Conservation (phyloP, 2,329 filamentous ascomycete species). For the Talaromyces marneffei region DNA sequence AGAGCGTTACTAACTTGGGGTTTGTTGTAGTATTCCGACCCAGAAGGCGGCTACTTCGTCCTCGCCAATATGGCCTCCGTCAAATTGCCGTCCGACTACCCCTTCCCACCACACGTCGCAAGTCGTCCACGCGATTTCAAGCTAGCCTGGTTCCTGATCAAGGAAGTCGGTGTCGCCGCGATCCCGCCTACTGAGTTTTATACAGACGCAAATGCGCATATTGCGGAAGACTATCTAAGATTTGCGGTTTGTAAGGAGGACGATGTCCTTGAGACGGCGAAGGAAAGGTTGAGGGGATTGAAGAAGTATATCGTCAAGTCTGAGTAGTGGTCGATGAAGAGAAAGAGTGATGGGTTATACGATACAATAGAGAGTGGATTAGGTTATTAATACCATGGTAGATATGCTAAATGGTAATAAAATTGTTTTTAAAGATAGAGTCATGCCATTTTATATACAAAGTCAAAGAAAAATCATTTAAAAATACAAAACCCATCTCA, state of each 20-base stretch:
- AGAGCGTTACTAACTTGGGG: background rate
- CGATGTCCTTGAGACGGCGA: constrained; percentile 71
- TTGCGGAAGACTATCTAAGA: constrained; percentile 87
- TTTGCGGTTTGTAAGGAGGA: constrained; percentile 98
- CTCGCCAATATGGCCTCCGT: constrained; percentile 90
- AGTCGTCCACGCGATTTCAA: constrained; percentile 87
- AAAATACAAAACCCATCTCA: background rate
- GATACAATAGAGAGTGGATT: background rate
- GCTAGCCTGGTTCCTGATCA: constrained; percentile 93
- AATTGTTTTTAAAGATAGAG: background rate
- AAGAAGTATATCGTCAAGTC: constrained; percentile 59
- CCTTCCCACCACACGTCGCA: constrained; percentile 84
- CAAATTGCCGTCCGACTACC: constrained; percentile 73
- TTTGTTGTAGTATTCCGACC: constrained; percentile 63
- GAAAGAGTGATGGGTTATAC: too few species aligned
- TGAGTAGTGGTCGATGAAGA: background rate
- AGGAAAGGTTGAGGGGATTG: constrained; percentile 65
- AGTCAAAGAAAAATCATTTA: background rate
- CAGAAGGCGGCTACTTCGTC: constrained; percentile 96
- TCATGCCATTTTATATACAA: background rate
- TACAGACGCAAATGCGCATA: constrained; percentile 71
- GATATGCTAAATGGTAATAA: background rate
- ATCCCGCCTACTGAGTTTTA: constrained; percentile 98
- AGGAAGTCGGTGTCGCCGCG: constrained; percentile 89
- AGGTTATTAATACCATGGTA: background rate